phyloP scores from a whole-genome alignment of 2,329 filamentous ascomycete species.

The Fusarium nygamai region DNA sequence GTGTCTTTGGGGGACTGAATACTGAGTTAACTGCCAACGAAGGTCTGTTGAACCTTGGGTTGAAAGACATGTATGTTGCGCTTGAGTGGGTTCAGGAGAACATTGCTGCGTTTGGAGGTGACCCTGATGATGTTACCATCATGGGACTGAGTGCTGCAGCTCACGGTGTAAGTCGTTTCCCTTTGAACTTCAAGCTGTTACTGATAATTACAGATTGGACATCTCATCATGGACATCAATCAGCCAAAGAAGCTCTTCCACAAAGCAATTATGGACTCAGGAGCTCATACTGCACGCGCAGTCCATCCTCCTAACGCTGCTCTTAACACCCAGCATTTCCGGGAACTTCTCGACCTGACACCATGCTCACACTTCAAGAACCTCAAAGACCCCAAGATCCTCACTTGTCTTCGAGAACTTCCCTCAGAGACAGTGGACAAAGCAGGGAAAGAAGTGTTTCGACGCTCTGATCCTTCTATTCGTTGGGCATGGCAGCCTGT shows the following conservation, averaged over 20 bases:
- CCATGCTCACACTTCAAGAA: conserved; percentile 40
- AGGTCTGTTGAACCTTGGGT: conserved; percentile 63
- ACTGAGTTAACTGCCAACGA: conserved; percentile 60
- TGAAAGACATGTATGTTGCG: conserved; percentile 59
- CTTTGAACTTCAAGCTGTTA: accelerated
- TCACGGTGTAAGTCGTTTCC: conserved; percentile 34
- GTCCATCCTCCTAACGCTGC: conserved; percentile 40
- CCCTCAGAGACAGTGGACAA: conserved; percentile 39
- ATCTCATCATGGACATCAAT: conserved; percentile 48
- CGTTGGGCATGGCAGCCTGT: conserved; percentile 49
- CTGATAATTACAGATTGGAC: conserved; percentile 40
- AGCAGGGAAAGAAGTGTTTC: conserved; percentile 44
- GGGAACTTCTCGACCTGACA: conserved; percentile 44
- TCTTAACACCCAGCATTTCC: conserved; percentile 44
- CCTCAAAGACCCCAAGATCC: conserved; percentile 41
- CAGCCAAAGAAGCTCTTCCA: conserved; percentile 46
- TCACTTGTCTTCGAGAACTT: conserved; percentile 38
- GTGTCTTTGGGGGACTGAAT: conserved; percentile 68
- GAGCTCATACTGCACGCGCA: conserved; percentile 45
- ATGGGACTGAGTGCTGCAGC: conserved; percentile 56
- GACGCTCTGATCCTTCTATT: conserved; percentile 42
- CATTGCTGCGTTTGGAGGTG: conserved; percentile 60
- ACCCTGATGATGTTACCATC: conserved; percentile 58
- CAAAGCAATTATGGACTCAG: conserved; percentile 48
- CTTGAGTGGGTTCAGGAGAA: conserved; percentile 63